A percentile compares a stretch with the other conserved stretches of the same genome.
Conservation (phyloP, 495 filamentous ascomycete species). For the Aspergillus biplanus region DNA sequence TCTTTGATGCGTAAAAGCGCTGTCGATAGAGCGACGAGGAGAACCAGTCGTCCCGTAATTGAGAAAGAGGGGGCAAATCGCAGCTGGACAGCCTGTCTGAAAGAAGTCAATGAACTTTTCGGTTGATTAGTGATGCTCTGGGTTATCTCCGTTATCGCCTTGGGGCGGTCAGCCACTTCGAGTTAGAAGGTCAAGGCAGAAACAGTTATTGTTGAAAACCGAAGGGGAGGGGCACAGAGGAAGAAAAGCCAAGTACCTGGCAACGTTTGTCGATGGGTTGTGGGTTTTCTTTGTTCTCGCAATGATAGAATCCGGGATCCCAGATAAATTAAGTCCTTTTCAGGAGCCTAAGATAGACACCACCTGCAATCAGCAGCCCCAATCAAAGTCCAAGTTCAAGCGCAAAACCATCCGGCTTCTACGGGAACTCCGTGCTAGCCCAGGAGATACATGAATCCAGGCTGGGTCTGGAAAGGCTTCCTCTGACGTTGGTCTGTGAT, state of each 20-base stretch:
- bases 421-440: background rate
- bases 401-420: constrained; percentile 1
- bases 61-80: constrained; percentile 8
- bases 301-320: background rate
- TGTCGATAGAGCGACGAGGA: background rate
- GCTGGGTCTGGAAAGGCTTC: background rate
- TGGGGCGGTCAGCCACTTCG: constrained; percentile 7
- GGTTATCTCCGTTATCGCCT: constrained; percentile 22
- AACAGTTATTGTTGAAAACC: too few relatives aligned
- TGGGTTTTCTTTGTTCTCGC: background rate
- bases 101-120: background rate
- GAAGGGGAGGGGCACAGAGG: background rate
- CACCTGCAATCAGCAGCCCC: background rate
- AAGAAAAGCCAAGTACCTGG: background rate
- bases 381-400: background rate
- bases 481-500: background rate
- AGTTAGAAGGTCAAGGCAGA: background rate
- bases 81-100: background rate
- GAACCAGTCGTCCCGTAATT: background rate
- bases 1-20: background rate
- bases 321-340: background rate
- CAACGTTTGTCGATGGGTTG: background rate
- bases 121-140: constrained; percentile 13
- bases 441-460: constrained; percentile 1
- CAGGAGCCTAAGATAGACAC: background rate